A percentile compares a stretch with the other conserved stretches of the same genome.
phyloP scores from a whole-genome alignment of 148 eudicot genomes.

The Rheum nobile region DNA sequence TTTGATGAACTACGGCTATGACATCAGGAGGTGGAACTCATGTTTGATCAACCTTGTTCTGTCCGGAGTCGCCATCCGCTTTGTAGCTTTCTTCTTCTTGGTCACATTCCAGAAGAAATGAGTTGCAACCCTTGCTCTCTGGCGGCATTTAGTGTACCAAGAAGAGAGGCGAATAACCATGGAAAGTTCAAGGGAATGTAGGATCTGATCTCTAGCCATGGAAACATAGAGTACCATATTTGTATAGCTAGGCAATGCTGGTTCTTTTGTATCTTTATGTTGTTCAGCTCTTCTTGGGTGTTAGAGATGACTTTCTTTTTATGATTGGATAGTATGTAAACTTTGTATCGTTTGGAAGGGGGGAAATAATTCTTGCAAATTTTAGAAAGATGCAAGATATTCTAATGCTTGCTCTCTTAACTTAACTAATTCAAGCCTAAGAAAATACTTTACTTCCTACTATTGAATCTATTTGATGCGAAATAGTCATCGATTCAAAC shows the following conservation, averaged over 20 bases:
- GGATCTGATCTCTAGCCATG: slow-evolving; percentile 1
- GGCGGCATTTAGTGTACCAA: neutral
- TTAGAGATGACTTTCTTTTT: slow-evolving; percentile 1
- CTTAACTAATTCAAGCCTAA: no score
- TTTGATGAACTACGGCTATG: slow-evolving; percentile 44
- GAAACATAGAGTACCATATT: neutral
- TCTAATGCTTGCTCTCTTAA: no score
- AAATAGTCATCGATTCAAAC: no score
- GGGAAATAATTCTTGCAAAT: neutral
- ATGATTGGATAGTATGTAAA: neutral
- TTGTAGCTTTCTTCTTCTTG: slow-evolving; percentile 53
- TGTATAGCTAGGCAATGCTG: slow-evolving; percentile 5
- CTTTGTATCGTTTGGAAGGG: neutral
- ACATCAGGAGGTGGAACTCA: slow-evolving; percentile 38
- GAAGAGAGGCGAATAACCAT: slow-evolving; percentile 2
- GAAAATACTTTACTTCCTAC: no score
- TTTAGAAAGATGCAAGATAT: neutral
- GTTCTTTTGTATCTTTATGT: slow-evolving; percentile 6
- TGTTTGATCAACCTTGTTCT: slow-evolving; percentile 41
- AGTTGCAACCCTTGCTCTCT: neutral
- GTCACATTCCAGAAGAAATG: slow-evolving; percentile 45
- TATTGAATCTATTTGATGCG: no score
- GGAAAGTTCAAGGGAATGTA: neutral
- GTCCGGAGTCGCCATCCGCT: slow-evolving; percentile 41
- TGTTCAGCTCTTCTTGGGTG: neutral